phyloP scores from a whole-genome alignment of 2,329 filamentous ascomycete genomes.

The Verticillium isaacii region DNA sequence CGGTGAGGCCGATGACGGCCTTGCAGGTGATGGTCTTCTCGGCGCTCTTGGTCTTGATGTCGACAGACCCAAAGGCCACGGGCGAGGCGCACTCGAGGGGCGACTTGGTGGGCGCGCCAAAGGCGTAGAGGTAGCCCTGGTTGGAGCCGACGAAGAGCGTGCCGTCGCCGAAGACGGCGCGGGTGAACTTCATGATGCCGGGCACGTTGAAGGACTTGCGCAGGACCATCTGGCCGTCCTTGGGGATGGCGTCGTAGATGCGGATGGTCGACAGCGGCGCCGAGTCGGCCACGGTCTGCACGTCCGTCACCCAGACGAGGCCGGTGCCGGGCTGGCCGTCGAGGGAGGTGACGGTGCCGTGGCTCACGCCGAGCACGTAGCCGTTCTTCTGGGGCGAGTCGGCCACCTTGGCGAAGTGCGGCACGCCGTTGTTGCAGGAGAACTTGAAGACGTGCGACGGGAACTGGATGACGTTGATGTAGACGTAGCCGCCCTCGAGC shows the following conservation, averaged over 20 bases:
- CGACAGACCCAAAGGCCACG: conserved; percentile 37
- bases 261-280: conserved; percentile 37
- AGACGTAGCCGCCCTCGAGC: conserved; percentile 41
- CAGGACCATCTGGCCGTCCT: conserved; percentile 37
- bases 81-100: conserved; percentile 43
- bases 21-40: conserved; percentile 35
- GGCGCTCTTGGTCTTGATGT: conserved; percentile 29
- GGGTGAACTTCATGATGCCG: conserved; percentile 49
- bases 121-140: conserved; percentile 46
- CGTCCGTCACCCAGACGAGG: conserved; percentile 51
- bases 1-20: conserved; percentile 35
- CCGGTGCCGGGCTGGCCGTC: conserved; percentile 48
- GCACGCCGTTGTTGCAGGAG: conserved; percentile 43
- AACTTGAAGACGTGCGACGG: conserved; percentile 55
- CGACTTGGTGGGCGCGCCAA: conserved; percentile 47
- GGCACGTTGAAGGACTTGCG: conserved; percentile 46
- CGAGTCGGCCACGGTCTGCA: conserved; percentile 25
- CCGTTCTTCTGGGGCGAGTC: conserved; percentile 44
- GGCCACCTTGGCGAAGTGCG: conserved; percentile 47
- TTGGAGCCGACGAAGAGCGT: conserved; percentile 47
- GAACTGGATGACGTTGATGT: conserved; percentile 47
- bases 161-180: conserved; percentile 52
- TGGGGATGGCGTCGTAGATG: conserved; percentile 46
- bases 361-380: conserved; percentile 48
- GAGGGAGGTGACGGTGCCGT: conserved; percentile 50